Base-by-base conservation (phyloP, 768 basidiomycete genomes). In the Pulveroboletus sp. region DNA sequence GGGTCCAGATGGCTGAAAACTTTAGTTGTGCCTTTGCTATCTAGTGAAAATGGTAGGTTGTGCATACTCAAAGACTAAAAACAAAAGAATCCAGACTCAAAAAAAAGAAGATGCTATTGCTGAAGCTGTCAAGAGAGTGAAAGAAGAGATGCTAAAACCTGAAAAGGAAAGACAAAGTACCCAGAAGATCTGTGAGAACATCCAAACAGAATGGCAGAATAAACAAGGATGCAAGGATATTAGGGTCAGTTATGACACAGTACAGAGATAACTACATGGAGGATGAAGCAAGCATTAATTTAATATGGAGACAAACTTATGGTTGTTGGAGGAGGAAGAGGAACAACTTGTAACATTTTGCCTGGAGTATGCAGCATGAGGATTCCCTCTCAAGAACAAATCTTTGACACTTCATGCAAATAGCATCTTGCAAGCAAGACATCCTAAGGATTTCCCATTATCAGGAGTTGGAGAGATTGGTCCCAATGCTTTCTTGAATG, bases 301-400 rank as follows among this genome's bases (percentile, higher is more conserved):
- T 25, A 45, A 45, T 16, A 45, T 37, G 35, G 24, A 45, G 25
- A 4, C 8, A 21, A 23, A 53, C 42, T 25, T 43, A 25, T 66
- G 64, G 66, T 58, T 74, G 4, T 60, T 59, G 0, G 12, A 23
- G 2, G 57, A 51, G 9, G 66, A 76, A 56, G 61, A 41, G 13
- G 51, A 68, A 10, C 43, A 54, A 6, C 53, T 75, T 24, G 59
- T 75, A 55, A 16, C 1, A 5, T 32, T 31, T 14, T 3, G 17
- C 36, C 19, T 37, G 5, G 13, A 21, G 6, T 47, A 32, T 33
- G 45, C 29, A 32, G 29, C 20, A 33, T 11, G 12, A 32, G 45
- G 45, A 5, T 47, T 39, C 17, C 38, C 38, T 3, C 45, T 47
- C 6, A 8, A 40, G 13, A 29, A 47, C n/a, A 7, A 13, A 25